Evolutionary conservation across 495 filamentous ascomycete genomes (phyloP), one percentile per base, ranked within the genome.

Genomic region (Xylaria grammica): DNA sequence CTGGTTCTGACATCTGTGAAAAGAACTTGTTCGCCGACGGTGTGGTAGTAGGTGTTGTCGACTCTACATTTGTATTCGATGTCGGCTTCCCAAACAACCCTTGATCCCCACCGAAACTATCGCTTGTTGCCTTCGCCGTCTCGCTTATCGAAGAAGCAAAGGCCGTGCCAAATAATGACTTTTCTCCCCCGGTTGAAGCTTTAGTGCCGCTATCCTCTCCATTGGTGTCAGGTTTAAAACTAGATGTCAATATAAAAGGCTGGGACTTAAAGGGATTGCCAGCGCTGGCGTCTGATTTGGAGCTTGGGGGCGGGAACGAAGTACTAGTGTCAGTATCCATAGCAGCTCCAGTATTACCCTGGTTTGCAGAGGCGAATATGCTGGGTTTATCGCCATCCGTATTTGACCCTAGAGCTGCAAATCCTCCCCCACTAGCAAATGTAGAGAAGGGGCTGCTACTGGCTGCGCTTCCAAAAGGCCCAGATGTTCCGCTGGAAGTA

Each of bases 161-260:
- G 11, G 75, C 80, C 13, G 78, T 70, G 15, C 82, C 86, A 66
- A 92, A 90, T 60, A 86, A 75, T 29, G 80, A 84, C 17, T 70
- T 76, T 36, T 73, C 72, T 9, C 66, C 66, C 52, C 71, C 62
- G 15, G 77, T 78, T 13, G 74, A 67, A 20, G 83, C 75, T 40
- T 66, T 65, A 44, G 86, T 81, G 20, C 75, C 75, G 66, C 89
- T 87, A 65, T 90, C 87, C 52, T 84, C 85, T 26, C 84, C 84
- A 55, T 82, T 78, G 9, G 83, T 83, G 71, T 96, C 94, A 30
- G 82, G 82, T 74, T 95, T 93, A 77, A 97, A 97, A 15, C 87
- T 90, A 46, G 89, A 91, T 2, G 85, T 88, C 22, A 97, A 81
- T 26, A 87, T 86, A 72, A 97, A 97, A 0, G 84, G 81, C 55